phyloP scores from a whole-genome alignment of 2,329 filamentous ascomycete genomes.

The Laburnicola sp. region DNA sequence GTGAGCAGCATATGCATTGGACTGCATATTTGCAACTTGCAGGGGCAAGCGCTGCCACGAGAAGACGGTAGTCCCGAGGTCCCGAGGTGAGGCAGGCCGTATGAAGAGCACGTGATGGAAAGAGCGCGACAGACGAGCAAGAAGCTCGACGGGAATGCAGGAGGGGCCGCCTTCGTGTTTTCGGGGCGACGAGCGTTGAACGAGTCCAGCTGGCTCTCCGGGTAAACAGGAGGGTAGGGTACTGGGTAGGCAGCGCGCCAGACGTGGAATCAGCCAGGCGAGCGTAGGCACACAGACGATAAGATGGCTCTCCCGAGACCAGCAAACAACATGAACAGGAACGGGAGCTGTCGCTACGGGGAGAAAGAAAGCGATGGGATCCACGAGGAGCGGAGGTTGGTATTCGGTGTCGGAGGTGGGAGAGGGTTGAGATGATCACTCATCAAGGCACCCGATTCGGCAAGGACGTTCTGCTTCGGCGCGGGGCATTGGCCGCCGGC shows the following conservation, averaged over 20 bases:
- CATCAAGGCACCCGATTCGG: slow-evolving; percentile 1
- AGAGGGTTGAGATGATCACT: too few relatives aligned
- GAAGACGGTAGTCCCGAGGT: too few relatives aligned
- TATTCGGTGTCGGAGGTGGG: slow-evolving; percentile 9
- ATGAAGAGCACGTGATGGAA: too few relatives aligned
- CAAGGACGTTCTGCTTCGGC: neutral
- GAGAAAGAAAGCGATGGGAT: slow-evolving; percentile 6
- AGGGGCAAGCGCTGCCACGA: too few relatives aligned
- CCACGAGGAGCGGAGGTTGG: slow-evolving; percentile 1
- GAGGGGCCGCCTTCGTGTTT: neutral
- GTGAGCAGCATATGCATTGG: too few relatives aligned
- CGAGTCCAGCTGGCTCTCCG: neutral
- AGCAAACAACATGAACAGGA: too few relatives aligned
- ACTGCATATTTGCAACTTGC: too few relatives aligned
- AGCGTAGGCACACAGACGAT: neutral
- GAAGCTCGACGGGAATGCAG: neutral
- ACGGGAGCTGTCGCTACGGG: too few relatives aligned
- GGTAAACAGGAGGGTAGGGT: neutral
- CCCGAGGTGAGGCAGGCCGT: too few relatives aligned
- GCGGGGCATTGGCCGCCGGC: slow-evolving; percentile 26
- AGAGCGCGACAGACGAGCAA: too few relatives aligned
- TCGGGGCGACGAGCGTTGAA: neutral
- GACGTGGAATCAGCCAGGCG: neutral
- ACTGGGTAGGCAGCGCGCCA: neutral
- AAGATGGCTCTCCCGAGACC: too few relatives aligned